Evolutionary conservation across 23 red algal species (phyloP).

Genomic region (Gracilaria gracilis): DNA sequence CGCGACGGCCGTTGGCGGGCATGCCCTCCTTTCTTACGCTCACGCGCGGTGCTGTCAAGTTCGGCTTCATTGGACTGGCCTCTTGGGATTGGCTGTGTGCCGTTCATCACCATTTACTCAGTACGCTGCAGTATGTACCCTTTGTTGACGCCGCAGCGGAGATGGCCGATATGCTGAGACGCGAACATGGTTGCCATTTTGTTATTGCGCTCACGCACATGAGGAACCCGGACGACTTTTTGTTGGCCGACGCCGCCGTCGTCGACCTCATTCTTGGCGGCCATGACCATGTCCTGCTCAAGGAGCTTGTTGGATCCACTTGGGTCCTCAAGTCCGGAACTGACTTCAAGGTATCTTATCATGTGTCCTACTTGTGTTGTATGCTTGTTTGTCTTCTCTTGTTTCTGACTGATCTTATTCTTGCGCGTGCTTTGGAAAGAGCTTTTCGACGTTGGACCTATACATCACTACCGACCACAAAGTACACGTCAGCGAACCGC

Average conservation of each 20-base stretch:
- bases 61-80: conserved; percentile 72
- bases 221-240: conserved; percentile 67
- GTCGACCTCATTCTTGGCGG: conserved; percentile 73
- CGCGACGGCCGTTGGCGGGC: background rate
- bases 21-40: background rate
- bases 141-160: background rate
- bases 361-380: no score
- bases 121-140: conserved; percentile 30
- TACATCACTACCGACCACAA: background rate
- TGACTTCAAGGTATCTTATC: conserved; percentile 73
- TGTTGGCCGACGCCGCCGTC: conserved; percentile 23
- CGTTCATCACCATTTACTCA: background rate
- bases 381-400: background rate
- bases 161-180: conserved; percentile 4
- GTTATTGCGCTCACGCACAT: conserved; percentile 82
- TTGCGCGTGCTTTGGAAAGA: no score
- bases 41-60: conserved; percentile 8
- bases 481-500: conserved; percentile 22
- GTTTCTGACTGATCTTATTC: background rate
- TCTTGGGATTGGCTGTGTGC: conserved; percentile 59
- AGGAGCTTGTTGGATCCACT: background rate
- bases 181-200: conserved; percentile 25
- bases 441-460: conserved; percentile 47
- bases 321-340: conserved; percentile 70
- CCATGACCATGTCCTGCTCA: conserved; percentile 65